Evolutionary conservation across 805 yeast species (phyloP).

Genomic region (Blastobotrys peoriensis): DNA sequence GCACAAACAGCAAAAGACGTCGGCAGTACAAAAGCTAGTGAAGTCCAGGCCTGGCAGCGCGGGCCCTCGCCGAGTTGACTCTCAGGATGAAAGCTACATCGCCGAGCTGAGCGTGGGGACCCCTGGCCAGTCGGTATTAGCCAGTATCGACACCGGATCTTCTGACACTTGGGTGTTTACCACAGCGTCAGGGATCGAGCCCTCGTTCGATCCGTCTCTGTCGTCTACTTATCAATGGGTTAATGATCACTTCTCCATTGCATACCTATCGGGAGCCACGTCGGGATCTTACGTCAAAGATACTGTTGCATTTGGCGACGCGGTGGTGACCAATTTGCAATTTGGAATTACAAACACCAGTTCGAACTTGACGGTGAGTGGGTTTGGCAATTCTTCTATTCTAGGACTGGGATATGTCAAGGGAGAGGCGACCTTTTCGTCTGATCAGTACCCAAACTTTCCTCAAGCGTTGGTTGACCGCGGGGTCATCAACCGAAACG

Average conservation of each 20-base stretch:
- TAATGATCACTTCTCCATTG: slow-evolving; percentile 13
- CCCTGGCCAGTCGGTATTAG: slow-evolving; percentile 36
- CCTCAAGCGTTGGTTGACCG: slow-evolving; percentile 25
- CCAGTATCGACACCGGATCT: slow-evolving; percentile 45
- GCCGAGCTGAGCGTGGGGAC: slow-evolving; percentile 33
- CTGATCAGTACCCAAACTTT: slow-evolving; percentile 3
- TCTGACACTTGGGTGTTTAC: slow-evolving; percentile 43
- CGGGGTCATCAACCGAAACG: slow-evolving; percentile 34
- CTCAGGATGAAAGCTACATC: no score
- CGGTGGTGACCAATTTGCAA: slow-evolving; percentile 54
- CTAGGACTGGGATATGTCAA: slow-evolving; percentile 21
- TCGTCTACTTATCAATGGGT: slow-evolving; percentile 47
- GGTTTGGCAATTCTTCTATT: slow-evolving; percentile 33
- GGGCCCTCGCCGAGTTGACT: no score
- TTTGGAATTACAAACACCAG: no score
- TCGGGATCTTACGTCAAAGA: slow-evolving; percentile 75
- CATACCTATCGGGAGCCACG: slow-evolving; percentile 60
- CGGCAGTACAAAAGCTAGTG: no score
- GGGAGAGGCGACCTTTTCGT: slow-evolving; percentile 19
- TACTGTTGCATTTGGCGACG: slow-evolving; percentile 68
- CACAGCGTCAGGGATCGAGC: slow-evolving; percentile 21
- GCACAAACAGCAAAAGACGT: no score
- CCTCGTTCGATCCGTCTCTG: slow-evolving; percentile 22
- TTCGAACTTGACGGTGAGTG: slow-evolving; percentile 8
- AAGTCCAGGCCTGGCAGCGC: no score